phyloP scores from a whole-genome alignment of 345 rosid genomes.

The Firmiana major region DNA sequence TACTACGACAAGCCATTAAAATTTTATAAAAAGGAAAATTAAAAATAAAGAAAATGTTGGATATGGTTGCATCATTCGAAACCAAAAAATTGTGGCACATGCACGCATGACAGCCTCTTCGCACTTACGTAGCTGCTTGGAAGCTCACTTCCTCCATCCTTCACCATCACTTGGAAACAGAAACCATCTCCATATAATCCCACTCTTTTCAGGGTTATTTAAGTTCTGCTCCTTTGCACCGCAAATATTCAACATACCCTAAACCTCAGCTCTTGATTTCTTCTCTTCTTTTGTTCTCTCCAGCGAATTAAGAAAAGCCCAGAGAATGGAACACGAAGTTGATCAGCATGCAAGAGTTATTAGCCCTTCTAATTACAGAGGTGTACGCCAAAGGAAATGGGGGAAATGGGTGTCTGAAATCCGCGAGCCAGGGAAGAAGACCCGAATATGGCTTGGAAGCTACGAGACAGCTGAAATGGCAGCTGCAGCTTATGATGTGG shows the following conservation, averaged over 20 bases:
- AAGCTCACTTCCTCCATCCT: conserved; percentile 29
- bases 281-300: background rate
- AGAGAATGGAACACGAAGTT: background rate
- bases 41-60: background rate
- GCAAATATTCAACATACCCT: background rate
- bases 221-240: background rate
- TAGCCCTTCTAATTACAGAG: conserved; percentile 42
- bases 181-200: background rate
- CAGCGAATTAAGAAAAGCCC: too few species aligned
- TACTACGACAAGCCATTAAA: background rate
- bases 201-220: background rate
- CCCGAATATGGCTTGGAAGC: conserved; percentile 89
- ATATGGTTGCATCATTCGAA: conserved; percentile 3
- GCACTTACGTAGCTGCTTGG: conserved; percentile 42
- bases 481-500: conserved; percentile 87
- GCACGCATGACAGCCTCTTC: conserved; percentile 25
- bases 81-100: conserved; percentile 11
- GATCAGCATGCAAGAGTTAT: conserved; percentile 22
- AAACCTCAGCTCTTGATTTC: background rate
- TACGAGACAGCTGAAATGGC: conserved; percentile 91
- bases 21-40: background rate
- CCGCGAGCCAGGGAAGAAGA: conserved; percentile 82
- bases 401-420: conserved; percentile 98
- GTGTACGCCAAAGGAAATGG: conserved; percentile 88
- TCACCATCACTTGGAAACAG: background rate